phyloP scores from a whole-genome alignment of 108 stramenopile genomes.

The Nitzschia inconspicua region DNA sequence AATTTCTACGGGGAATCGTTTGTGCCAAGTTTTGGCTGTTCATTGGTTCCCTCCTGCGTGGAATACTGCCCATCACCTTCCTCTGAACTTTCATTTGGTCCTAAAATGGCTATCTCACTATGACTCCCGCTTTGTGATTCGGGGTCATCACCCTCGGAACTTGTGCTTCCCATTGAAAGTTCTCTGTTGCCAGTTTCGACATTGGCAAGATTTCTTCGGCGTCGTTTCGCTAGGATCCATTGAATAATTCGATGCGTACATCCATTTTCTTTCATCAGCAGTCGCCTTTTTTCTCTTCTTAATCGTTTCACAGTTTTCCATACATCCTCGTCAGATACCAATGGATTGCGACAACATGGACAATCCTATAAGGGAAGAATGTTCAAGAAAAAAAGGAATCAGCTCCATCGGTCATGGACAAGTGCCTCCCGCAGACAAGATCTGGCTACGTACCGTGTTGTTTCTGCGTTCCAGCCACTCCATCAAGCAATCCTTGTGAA shows the following conservation, averaged over 20 bases:
- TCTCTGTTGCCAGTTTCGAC: too few relatives aligned
- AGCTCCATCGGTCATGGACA: background rate
- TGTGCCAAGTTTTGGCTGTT: too few relatives aligned
- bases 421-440: background rate
- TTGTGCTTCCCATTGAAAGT: too few relatives aligned
- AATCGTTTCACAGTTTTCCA: slow-evolving; percentile 25
- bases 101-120: too few relatives aligned
- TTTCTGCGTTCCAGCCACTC: slow-evolving; percentile 29
- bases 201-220: too few relatives aligned
- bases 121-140: too few relatives aligned
- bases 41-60: too few relatives aligned
- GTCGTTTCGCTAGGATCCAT: background rate
- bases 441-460: slow-evolving; percentile 17
- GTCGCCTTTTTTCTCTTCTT: slow-evolving; percentile 22
- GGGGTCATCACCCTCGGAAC: too few relatives aligned
- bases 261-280: slow-evolving; percentile 4
- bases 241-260: background rate
- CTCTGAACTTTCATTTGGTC: too few relatives aligned
- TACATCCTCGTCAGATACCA: slow-evolving; percentile 37
- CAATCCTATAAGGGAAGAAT: slow-evolving; percentile 10
- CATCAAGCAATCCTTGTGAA: slow-evolving; percentile 27
- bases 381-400: background rate
- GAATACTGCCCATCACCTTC: too few relatives aligned
- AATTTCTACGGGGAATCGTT: too few relatives aligned
- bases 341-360: slow-evolving; percentile 30